Evolutionary conservation across 768 basidiomycete species (phyloP).

Genomic region (Tulasnella sp.): DNA sequence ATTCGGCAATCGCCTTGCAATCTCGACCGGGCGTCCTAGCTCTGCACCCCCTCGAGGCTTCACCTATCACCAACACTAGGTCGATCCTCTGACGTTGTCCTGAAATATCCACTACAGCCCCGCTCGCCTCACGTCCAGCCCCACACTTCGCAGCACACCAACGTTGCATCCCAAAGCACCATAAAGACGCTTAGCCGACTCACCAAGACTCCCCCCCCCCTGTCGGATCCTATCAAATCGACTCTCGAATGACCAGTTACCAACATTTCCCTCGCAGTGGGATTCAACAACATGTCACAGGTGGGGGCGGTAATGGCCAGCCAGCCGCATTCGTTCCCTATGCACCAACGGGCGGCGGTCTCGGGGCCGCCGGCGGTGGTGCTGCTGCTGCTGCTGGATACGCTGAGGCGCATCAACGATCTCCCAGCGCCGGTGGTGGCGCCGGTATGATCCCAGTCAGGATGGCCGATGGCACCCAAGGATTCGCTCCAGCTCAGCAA

Average conservation of each 20-base stretch:
- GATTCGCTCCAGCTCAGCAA: too few relatives aligned
- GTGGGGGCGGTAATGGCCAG: background rate
- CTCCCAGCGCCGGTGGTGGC: background rate
- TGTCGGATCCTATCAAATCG: background rate
- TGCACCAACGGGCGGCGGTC: background rate
- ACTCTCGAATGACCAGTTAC: constrained; percentile 1
- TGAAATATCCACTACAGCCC: too few relatives aligned
- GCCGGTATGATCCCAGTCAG: background rate
- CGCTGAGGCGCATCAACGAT: background rate
- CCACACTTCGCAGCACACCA: too few relatives aligned
- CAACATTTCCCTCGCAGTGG: background rate
- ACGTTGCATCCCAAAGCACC: too few relatives aligned
- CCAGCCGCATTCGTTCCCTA: background rate
- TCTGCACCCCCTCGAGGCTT: too few relatives aligned
- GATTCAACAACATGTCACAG: background rate
- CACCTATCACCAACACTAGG: too few relatives aligned
- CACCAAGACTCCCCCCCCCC: background rate
- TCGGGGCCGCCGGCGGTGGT: background rate
- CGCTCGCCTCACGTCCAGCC: too few relatives aligned
- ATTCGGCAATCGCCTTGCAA: too few relatives aligned
- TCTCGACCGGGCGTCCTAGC: too few relatives aligned
- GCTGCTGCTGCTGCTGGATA: background rate
- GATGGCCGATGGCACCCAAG: too few relatives aligned
- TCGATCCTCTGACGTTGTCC: too few relatives aligned
- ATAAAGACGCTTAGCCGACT: too few relatives aligned